A percentile compares a stretch with the other conserved stretches of the same genome.
These are phyloP conservation scores for Dipodascus albidus DNA, from an alignment of 805 yeast species.

Conservation along the genomic window DNA sequence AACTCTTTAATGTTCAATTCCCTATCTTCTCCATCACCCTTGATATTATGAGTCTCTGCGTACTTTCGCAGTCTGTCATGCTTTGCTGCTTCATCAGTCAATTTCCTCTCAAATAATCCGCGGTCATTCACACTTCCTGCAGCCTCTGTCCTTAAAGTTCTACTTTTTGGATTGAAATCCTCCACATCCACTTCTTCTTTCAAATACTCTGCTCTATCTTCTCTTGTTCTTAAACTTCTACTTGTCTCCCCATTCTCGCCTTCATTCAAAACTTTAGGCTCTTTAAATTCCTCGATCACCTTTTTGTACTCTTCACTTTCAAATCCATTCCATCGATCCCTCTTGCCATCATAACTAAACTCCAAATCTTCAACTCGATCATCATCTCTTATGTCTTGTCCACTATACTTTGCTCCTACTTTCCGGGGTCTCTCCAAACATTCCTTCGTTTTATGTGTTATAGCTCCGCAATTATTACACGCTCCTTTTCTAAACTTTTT, in stretches of 20 bases:
- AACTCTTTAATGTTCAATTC: too few species aligned
- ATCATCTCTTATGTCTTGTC: constrained; percentile 21
- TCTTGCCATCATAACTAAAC: constrained; percentile 51
- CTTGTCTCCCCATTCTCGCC: constrained; percentile 13
- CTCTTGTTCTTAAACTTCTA: constrained; percentile 48
- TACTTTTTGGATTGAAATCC: constrained; percentile 31
- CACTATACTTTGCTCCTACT: constrained; percentile 26
- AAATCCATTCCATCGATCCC: constrained; percentile 79
- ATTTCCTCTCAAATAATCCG: constrained; percentile 41
- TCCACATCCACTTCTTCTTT: constrained; percentile 37
- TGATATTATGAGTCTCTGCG: constrained; percentile 34
- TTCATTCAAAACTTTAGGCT: constrained; percentile 20
- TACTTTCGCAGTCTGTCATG: constrained; percentile 37
- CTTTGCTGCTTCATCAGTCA: constrained; percentile 46
- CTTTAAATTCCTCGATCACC: constrained; percentile 37
- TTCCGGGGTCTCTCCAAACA: constrained; percentile 49
- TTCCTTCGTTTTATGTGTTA: constrained; percentile 38
- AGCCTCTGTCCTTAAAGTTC: constrained; percentile 20
- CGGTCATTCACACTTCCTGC: constrained; percentile 29
- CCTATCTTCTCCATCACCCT: constrained; percentile 18
- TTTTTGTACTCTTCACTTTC: constrained; percentile 50
- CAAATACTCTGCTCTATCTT: constrained; percentile 65
- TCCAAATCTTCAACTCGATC: constrained; percentile 18
- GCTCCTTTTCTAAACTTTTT: constrained; percentile 28
- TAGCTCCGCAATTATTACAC: constrained; percentile 51